Conservation (phyloP, 73 alveolate species). For the Tetrahymena thermophila region DNA sequence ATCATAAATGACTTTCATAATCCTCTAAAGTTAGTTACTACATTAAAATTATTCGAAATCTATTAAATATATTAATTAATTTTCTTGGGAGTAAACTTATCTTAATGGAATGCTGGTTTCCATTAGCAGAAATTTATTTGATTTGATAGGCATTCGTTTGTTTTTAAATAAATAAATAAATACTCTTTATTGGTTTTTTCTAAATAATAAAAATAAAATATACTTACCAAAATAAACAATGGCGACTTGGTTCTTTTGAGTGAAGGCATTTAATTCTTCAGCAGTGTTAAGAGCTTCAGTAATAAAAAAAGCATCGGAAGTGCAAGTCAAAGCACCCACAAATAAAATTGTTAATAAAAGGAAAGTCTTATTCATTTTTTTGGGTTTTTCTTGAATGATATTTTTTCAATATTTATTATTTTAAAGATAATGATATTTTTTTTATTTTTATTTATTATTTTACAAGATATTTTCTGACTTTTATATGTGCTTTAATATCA, state of each 20-base stretch:
- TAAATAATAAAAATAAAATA: background rate
- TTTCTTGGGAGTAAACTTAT: background rate
- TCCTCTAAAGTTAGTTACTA: background rate
- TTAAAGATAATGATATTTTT: background rate
- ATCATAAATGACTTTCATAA: background rate
- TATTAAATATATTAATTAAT: too few species aligned
- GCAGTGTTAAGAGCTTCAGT: constrained; percentile 54
- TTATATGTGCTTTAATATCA: background rate
- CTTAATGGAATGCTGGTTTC: background rate
- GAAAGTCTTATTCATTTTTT: background rate
- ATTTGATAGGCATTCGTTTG: background rate
- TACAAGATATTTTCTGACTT: background rate
- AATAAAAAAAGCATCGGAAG: constrained; percentile 45
- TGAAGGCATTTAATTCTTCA: constrained; percentile 50
- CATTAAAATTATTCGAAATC: background rate
- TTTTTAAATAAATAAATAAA: too few species aligned
- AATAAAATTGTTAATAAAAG: background rate
- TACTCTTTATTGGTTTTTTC: background rate
- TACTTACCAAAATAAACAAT: constrained; percentile 45
- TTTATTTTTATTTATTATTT: background rate
- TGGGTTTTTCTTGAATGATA: background rate
- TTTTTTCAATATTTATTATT: too few species aligned
- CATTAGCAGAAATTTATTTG: background rate
- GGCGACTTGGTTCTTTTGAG: constrained; percentile 36
- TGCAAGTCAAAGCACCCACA: background rate